Evolutionary conservation across 2,329 filamentous ascomycete species (phyloP).

Genomic region (Scytalidium lignicola): DNA sequence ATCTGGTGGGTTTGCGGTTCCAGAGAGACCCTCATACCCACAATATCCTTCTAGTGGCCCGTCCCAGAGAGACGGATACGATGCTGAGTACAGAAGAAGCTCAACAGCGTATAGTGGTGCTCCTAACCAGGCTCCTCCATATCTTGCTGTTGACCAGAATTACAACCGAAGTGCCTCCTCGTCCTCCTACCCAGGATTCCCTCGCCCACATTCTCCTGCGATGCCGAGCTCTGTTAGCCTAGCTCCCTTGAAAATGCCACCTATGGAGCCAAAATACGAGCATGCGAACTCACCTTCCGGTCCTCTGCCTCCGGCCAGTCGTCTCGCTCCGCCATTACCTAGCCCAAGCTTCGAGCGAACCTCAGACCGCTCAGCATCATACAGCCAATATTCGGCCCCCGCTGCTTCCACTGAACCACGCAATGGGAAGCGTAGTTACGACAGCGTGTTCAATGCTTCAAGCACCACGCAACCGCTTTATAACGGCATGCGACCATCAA

Average conservation of each 20-base stretch:
- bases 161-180: constrained; percentile 8
- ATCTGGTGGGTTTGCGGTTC: background rate
- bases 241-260: constrained; percentile 11
- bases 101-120: constrained; percentile 3
- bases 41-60: constrained; percentile 8
- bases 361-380: constrained; percentile 12
- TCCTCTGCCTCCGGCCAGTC: constrained; percentile 12
- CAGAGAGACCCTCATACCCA: constrained; percentile 5
- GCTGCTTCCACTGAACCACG: constrained; percentile 14
- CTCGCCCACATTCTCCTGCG: constrained; percentile 7
- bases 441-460: constrained; percentile 20
- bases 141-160: constrained; percentile 12
- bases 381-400: constrained; percentile 14
- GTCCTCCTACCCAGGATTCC: constrained; percentile 7
- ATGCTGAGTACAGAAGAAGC: constrained; percentile 15
- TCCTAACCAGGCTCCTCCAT: background rate
- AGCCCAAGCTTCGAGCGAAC: constrained; percentile 12
- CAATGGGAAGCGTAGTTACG: constrained; percentile 21
- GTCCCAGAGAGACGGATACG: constrained; percentile 13
- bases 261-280: constrained; percentile 14
- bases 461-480: constrained; percentile 29
- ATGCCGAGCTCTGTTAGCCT: constrained; percentile 8
- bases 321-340: constrained; percentile 11
- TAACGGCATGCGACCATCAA: constrained; percentile 38
- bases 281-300: constrained; percentile 18